Evolutionary conservation across 805 yeast species (phyloP), one percentile per base, ranked within the genome.

Genomic region (Saturnispora serradocipensis): DNA sequence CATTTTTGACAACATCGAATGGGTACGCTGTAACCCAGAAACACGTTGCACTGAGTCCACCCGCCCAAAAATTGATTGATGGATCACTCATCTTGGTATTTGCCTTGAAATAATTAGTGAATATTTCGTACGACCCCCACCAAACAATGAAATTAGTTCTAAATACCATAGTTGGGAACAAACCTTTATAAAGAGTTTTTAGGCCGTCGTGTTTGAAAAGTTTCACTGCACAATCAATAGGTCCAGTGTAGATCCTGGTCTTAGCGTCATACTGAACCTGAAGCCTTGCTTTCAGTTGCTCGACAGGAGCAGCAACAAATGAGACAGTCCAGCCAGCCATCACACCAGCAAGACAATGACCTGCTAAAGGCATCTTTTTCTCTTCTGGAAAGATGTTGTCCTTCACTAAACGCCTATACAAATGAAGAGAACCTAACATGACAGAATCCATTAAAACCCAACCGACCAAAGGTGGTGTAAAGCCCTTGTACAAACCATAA

Each of bases 301-400:
- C 97, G 7, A 89, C 84, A 2, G 97, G 97, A 0, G 96, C 96
- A 4, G 97, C 97, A n/a, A 89, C 90, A 70, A 89, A 85, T 45
- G 91, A 82, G 13, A 89, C 97, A 0, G 97, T 89, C 84, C 84
- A 80, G 2, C 97, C 97, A 8, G 93, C 81, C n/a, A 95, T 95
- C 30, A 79, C 63, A 0, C 82, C 84, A 1, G 96, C 91, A 22
- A 84, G 66, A 30, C 85, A 73, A 61, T 85, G 88, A 0, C 95
- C 96, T 15, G 75, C 54, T 15, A 88, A 65, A 1, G 96, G 96
- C 54, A 89, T 69, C 61, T 78, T 80, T 25, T 73, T 68, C 50
- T 79, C 75, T n/a, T 82, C 74, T 0, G 76, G 72, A 59, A 82
- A 89, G 15, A 86, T 66, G 56, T 77, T 73, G 20, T 81, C 84